Evolutionary conservation across 2,329 filamentous ascomycete species (phyloP), one percentile per base, ranked within the genome.

Genomic region (Ophiostoma piceae): DNA sequence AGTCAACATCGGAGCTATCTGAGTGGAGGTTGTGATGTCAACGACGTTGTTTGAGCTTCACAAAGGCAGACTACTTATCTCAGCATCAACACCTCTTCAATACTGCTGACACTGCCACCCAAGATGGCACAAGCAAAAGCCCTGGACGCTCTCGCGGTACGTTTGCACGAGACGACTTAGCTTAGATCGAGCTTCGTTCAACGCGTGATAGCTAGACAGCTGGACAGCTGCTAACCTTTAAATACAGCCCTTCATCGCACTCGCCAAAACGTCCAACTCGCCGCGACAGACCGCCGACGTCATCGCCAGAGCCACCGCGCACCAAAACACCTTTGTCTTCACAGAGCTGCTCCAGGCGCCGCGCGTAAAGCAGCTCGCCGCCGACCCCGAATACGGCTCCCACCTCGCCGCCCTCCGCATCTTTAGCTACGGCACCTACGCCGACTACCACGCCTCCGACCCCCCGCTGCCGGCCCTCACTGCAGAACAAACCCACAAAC

Each of bases 361-460:
- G 0, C 88, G 92, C 75, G 88, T 98, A 74, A 91, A 95, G 79
- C 84, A 87, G 14, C 88, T 98, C 64, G 83, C 83, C 54, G 77
- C 76, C 26, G 73, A 75, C n/a, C 77, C 84, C 47, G 90, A 96
- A 67, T 87, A 90, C 75, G 81, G 84, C 1, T 74, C 81, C 3
- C 81, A 92, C 79, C 84, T 95, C 67, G 86, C 83, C 1, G 85
- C 96, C 16, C 89, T 99, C 64, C 86, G 94, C 79, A 89, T 96
- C 76, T 99, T 99, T 80, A 92, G 93, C 71, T 92, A 95, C 84
- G 95, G 94, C 72, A 97, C 92, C 71, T 97, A 92, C 83, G 82
- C 86, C 71, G 87, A 90, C 75, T 97, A 97, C 82, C 76, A 73
- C 35, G 35, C 35, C 9, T 7, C 39, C 32, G 64, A 69, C 47